Base-by-base conservation (phyloP, 2,329 filamentous ascomycete genomes). In the Colletotrichum truncatum region DNA sequence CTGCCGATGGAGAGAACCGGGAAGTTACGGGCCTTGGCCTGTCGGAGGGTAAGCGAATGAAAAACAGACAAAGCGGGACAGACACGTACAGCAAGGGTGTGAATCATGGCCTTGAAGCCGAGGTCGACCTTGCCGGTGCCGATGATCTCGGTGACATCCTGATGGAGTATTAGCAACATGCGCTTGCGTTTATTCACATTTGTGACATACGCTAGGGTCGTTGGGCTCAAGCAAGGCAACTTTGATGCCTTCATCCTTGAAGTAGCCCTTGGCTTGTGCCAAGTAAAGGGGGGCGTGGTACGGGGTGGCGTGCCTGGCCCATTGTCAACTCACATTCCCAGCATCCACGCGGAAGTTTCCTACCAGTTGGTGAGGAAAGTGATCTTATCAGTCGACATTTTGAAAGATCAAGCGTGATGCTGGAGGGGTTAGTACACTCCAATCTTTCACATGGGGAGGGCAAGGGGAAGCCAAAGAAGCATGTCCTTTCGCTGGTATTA, bases 401-500 rank as follows among this genome's bases (percentile, higher is more conserved):
- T 86, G 81, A 76, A 73, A 77, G 75, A 77, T 81, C 77, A 80
- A 77, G 74, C 71, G 69, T 52, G 71, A 74, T 74, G 76, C 82
- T 88, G 74, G 72, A 69, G 67, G 70, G 74, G 82, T 88, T 77
- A 88, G 84, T 82, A 39, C 41, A 49, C 28, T 75, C 74, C 75
- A 72, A 74, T 71, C 71, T 69, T 64, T 64, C 46, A 58, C 56
- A 63, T 25, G 62, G 66, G 64, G 70, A 68, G 66, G 71, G 74
- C 72, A 62, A 64, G 73, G 73, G 74, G 77, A 76, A 77, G 69
- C 73, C 81, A 84, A 88, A 88, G 87, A 90, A 91, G 91, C 91
- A 93, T 90, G 87, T 93, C 88, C 91, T 93, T 93, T 90, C 91
- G 91, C 91, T 92, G 89, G 89, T 85, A 92, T 92, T 92, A 90